Base-by-base conservation (phyloP, 352 stramenopile species). In the Plasmopara muralis region DNA sequence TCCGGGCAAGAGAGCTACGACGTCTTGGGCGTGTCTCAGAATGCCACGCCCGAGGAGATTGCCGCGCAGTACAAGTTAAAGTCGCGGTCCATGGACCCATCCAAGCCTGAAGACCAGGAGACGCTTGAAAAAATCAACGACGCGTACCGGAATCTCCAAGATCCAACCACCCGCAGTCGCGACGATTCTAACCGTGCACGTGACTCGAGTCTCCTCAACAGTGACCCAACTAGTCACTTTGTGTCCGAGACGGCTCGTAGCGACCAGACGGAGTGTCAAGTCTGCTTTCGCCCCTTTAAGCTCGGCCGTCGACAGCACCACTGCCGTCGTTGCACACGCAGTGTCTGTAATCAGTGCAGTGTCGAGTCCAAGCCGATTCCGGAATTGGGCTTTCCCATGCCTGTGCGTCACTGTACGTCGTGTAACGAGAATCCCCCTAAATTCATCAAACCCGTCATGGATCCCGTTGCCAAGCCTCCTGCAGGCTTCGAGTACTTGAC, bases 241-340 rank as follows among this genome's bases (percentile, higher is more conserved):
- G 66, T 82, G 12, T 79, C 78, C 14, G 80, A 93, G 65, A 85
- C 79, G 14, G 80, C 80, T 9, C 83, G 83, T 15, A 86, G 72
- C 41, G 83, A 90, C 51, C 83, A 93, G 61, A 93, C 74, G n/a
- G 83, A 93, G 55, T 93, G 83, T 33, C 83, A 93, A 49, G 79
- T 93, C n/a, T 93, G 80, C 43, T 93, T 91, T 68, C 80, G 83
- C 55, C 83, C 79, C 9, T 93, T 93, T 55, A 90, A 90, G 54
- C 76, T 93, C 25, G 80, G 83, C 9, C 75, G 83, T 65, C 74
- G 83, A 4, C 77, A 89, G 57, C 79, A 93, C 50, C 83, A 93
- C 59, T 93, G 83, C 57, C 83, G 79, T 61, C 83, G 83, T 48
- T 93, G 83, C 52, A 93, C 80, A 46, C 79, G 83, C 47, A 87